Evolutionary conservation across 2,329 filamentous ascomycete genomes (phyloP).

Genomic region (Fusarium dimerum): DNA sequence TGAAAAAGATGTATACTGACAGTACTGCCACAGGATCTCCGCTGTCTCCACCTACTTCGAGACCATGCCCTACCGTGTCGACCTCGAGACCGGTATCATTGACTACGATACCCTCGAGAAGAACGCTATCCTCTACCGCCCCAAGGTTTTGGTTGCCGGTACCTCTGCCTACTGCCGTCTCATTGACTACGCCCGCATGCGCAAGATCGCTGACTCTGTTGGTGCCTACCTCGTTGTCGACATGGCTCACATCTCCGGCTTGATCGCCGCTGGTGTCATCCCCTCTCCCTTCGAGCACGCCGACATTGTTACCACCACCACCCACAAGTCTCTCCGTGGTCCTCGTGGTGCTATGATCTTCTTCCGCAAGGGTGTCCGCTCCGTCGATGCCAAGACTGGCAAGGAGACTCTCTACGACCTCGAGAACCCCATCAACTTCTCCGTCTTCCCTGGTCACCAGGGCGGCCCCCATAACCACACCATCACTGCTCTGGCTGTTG

Average conservation of each 20-base stretch:
- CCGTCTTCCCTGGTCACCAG: conserved; percentile 98
- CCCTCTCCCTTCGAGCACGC: conserved; percentile 90
- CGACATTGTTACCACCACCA: conserved; percentile 97
- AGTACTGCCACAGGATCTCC: conserved; percentile 65
- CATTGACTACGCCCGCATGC: conserved; percentile 96
- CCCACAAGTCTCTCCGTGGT: conserved; percentile 97
- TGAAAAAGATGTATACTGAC: conserved; percentile 3
- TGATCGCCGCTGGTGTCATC: conserved; percentile 90
- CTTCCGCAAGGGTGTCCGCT: conserved; percentile 95
- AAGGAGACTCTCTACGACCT: conserved; percentile 91
- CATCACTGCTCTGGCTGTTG: conserved; percentile 94
- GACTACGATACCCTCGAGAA: conserved; percentile 94
- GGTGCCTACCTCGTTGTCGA: conserved; percentile 95
- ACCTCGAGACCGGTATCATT: conserved; percentile 89
- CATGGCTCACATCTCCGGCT: conserved; percentile 98
- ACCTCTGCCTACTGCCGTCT: conserved; percentile 98
- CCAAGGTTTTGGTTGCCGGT: conserved; percentile 93
- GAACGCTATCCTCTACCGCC: conserved; percentile 87
- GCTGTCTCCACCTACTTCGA: conserved; percentile 99
- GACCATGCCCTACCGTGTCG: conserved; percentile 93
- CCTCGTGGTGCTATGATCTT: conserved; percentile 99
- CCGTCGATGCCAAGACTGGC: conserved; percentile 85
- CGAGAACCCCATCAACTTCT: conserved; percentile 96
- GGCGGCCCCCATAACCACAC: conserved; percentile 99
- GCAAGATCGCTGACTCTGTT: conserved; percentile 89